Evolutionary conservation across 441 rosid genomes (phyloP), one percentile per base, ranked within the genome.

Genomic region (Viola pubescens): DNA sequence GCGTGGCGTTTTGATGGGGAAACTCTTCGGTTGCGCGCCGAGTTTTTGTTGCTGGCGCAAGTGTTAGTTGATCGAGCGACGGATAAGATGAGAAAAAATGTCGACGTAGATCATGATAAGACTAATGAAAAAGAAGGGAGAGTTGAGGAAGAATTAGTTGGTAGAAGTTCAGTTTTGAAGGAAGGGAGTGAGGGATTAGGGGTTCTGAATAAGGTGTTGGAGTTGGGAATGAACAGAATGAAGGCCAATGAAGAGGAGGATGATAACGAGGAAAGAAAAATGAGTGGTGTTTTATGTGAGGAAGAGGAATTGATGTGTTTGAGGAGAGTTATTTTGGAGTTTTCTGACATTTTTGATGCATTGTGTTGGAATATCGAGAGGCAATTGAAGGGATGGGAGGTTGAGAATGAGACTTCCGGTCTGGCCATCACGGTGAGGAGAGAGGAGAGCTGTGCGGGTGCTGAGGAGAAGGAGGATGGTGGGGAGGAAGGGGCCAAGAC

Each of bases 1-100:
- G 70, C 81, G 46, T 89, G 98, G 98, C 81, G 85, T 50, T 87
- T 87, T 63, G 88, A 83, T 69, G 65, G 85, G 5, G 89, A 76
- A 19, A 60, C 80, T 46, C 72, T 92, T 48, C 77, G 88, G 54
- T 62, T 86, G 66, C 89, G 97, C 0, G 90, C 80, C 1, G 97
- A 87, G 75, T 92, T 87, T 60, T 60, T 87, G 70, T 68, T 92
- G 61, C 64, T 86, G 59, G 79, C 87, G 16, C 97, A 92, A 69
- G 63, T 76, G 61, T 68, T 92, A 71, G 69, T 70, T 46, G 97
- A 89, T 59, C 46, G 76, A 46, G 85, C 83, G 2, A 61, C 66
- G 13, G 80, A 73, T 45, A 70, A 78, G 44, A 66, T 76, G 58
- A 61, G 76, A 39, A 68, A 62, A 68, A 75, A 65, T 59, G 69